Evolutionary conservation across 495 filamentous ascomycete species (phyloP).

Genomic region (Aspergillus campestris): DNA sequence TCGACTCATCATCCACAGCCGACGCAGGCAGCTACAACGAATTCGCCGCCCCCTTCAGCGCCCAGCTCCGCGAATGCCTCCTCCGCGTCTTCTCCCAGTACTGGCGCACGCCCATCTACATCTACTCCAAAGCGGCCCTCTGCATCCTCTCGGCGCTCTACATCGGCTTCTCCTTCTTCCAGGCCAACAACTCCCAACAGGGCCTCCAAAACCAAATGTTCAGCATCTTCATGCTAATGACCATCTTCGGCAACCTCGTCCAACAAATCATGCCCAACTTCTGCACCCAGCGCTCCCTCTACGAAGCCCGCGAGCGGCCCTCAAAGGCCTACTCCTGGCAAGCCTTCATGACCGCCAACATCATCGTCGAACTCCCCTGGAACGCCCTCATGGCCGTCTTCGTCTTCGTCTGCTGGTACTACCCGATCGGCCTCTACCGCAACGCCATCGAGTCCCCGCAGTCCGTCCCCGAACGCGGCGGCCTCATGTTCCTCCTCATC

Average conservation of each 20-base stretch:
- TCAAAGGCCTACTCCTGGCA: constrained; percentile 70
- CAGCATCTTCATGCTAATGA: constrained; percentile 80
- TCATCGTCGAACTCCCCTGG: constrained; percentile 70
- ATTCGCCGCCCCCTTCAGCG: constrained; percentile 46
- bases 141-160: constrained; percentile 53
- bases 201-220: constrained; percentile 91
- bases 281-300: constrained; percentile 56
- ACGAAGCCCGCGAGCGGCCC: constrained; percentile 62
- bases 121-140: constrained; percentile 51
- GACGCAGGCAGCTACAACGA: constrained; percentile 32
- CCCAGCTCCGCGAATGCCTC: constrained; percentile 45
- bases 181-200: constrained; percentile 60
- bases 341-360: constrained; percentile 60
- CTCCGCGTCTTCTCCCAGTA: constrained; percentile 48
- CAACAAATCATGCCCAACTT: constrained; percentile 76
- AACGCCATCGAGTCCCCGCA: constrained; percentile 37
- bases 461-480: constrained; percentile 42
- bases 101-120: constrained; percentile 53
- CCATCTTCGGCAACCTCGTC: constrained; percentile 70
- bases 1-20: constrained; percentile 18
- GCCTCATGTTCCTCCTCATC: constrained; percentile 50
- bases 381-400: constrained; percentile 56
- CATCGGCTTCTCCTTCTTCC: constrained; percentile 89
- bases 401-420: constrained; percentile 61
- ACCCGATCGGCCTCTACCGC: constrained; percentile 54